Conservation (phyloP, 495 filamentous ascomycete genomes). For the Neurospora sp. region DNA sequence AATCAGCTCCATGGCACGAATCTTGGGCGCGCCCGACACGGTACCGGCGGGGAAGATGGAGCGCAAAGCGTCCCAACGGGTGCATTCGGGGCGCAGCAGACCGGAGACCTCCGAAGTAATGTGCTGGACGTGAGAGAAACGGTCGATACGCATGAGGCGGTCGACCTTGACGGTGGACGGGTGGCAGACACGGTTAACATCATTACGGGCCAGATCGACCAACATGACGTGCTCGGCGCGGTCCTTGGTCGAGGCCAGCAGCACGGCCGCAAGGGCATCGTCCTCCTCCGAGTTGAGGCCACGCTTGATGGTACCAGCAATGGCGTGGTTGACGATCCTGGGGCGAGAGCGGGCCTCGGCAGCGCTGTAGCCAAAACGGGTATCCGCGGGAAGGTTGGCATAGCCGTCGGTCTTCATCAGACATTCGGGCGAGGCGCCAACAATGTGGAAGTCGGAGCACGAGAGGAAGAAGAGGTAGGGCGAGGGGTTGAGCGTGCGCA, state of each 20-base stretch:
- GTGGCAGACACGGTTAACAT: slow-evolving; percentile 93
- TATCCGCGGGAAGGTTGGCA: slow-evolving; percentile 16
- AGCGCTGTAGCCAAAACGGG: slow-evolving; percentile 17
- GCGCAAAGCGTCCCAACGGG: slow-evolving; percentile 90
- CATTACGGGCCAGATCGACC: slow-evolving; percentile 94
- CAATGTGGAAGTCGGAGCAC: slow-evolving; percentile 84
- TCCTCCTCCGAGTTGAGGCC: slow-evolving; percentile 76
- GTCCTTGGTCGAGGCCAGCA: slow-evolving; percentile 78
- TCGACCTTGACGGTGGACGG: slow-evolving; percentile 82
- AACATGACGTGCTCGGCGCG: slow-evolving; percentile 98
- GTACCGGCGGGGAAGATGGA: slow-evolving; percentile 95
- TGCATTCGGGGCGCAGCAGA: slow-evolving; percentile 68
- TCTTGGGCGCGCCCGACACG: slow-evolving; percentile 89
- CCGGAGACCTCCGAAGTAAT: slow-evolving; percentile 92
- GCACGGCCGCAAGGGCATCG: slow-evolving; percentile 63
- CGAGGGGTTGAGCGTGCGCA: slow-evolving; percentile 90
- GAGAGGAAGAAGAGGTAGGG: slow-evolving; percentile 96
- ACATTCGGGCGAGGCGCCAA: slow-evolving; percentile 88
- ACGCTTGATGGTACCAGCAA: slow-evolving; percentile 87
- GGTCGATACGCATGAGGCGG: slow-evolving; percentile 88
- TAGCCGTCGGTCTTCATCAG: slow-evolving; percentile 73
- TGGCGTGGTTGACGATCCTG: slow-evolving; percentile 91
- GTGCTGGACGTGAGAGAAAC: slow-evolving; percentile 95
- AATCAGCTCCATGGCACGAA: slow-evolving; percentile 93
- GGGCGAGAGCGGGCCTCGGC: slow-evolving; percentile 37